Evolutionary conservation across 306 rosid genomes (phyloP), one percentile per base, ranked within the genome.

Genomic region (Cotoneaster glaucophyllus): DNA sequence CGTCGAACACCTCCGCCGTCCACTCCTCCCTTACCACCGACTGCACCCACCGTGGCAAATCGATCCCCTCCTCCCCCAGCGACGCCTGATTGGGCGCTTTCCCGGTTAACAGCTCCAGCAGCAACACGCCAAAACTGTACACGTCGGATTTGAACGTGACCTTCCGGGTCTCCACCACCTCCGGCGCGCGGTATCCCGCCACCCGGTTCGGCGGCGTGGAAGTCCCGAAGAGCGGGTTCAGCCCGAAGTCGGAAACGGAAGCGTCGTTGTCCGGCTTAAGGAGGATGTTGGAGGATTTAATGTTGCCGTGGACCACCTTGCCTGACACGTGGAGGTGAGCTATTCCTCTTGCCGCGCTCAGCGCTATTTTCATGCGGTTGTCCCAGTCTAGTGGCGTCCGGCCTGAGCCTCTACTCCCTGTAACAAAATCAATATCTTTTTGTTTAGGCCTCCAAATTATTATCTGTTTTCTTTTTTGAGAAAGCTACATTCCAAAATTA

Each of bases 321-420:
- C 92, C 96, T 9, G 96, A 81, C 83, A 83, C 89, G 87, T 96
- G 99, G 62, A 96, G 91, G 86, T 89, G 92, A 6, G 90, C 82
- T 1, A 96, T 13, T 5, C 99, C 99, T 71, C 90, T 89, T 4
- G 94, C 97, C 0, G 93, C 77, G 66, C 93, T 86, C 0, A 84
- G 29, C 25, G 99, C 99, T 52, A 96, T 88, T 82, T 77, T 87
- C 91, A 90, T 89, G 22, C 99, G 83, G 91, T 70, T 85, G 54
- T 96, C 99, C 99, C 99, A 96, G 74, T 96, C 96, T 9, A 96
- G 82, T 1, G 99, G 97, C 3, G 99, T 93, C 53, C 99, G 78
- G 45, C 99, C 99, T 2, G 98, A 93, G 6, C 98, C 99, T 76
- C 99, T 87, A 71, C 99, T 96, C 15, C 99, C 99, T 96, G 89